Conservation (phyloP, 495 filamentous ascomycete species). For the Aspergillus affinis region DNA sequence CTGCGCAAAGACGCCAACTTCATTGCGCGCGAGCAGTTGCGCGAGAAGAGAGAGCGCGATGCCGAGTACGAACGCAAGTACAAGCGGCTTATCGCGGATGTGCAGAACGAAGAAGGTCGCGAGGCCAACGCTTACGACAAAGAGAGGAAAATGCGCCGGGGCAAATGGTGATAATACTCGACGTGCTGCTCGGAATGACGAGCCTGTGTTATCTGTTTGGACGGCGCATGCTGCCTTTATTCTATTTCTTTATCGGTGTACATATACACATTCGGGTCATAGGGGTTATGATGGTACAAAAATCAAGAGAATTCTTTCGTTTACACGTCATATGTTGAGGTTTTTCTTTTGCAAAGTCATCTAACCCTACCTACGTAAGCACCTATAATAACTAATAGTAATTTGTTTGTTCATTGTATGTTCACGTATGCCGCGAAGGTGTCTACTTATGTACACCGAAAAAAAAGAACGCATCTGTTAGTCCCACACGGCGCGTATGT, state of each 20-base stretch:
- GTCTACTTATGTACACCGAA: slow-evolving; percentile 9
- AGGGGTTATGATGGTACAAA: neutral
- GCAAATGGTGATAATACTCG: slow-evolving; percentile 48
- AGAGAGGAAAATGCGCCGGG: slow-evolving; percentile 69
- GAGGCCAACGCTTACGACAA: slow-evolving; percentile 87
- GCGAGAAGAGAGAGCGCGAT: slow-evolving; percentile 89
- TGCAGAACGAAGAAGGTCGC: slow-evolving; percentile 87
- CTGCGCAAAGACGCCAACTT: slow-evolving; percentile 92
- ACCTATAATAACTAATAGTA: neutral
- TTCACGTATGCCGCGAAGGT: neutral
- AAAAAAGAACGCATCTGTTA: neutral
- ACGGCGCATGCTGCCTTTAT: slow-evolving; percentile 15
- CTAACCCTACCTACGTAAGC: neutral
- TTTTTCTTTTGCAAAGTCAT: neutral
- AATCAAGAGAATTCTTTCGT: neutral
- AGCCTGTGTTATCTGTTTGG: slow-evolving; percentile 5
- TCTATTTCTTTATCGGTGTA: slow-evolving; percentile 11
- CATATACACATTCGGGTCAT: slow-evolving; percentile 1
- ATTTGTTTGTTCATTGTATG: neutral
- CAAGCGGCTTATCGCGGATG: slow-evolving; percentile 85
- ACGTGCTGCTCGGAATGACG: neutral
- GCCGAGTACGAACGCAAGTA: slow-evolving; percentile 92
- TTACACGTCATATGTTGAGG: neutral
- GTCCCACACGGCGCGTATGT: neutral
- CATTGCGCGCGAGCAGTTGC: slow-evolving; percentile 81